Evolutionary conservation across 352 stramenopile genomes (phyloP), one percentile per base, ranked within the genome.

Genomic region (Pythium brassicae): DNA sequence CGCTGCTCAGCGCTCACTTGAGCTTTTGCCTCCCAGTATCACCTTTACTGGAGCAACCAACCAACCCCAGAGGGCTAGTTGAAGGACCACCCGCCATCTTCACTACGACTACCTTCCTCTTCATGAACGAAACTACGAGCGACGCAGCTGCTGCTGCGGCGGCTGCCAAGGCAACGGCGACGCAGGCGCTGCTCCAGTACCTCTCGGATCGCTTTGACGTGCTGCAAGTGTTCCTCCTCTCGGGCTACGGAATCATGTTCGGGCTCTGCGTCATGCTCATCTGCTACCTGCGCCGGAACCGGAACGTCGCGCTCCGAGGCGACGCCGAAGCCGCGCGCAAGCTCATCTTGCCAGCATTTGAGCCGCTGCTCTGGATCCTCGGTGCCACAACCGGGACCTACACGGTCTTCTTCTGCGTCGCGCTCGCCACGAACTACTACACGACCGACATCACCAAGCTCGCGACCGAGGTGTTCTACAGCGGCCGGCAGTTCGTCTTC

Each of bases 291-390:
- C 68, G 81, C 2, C 65, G 68, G 52, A 87, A 86, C 51, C 76
- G 81, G 14, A 59, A 75, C 27, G 62, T 79, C 3, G 81, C 78
- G 11, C 58, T 81, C 27, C 66, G 61, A 26, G 76, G 81, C 9
- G 67, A 91, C 48, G 55, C 63, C 0, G 62, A 61, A 0, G 78
- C 78, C 12, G 65, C 76, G 4, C 64, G 77, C 40, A 89, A 89
- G 57, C 57, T 89, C 43, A 66, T 89, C 26, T 44, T 89, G 29
- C 80, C 80, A 11, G 76, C 78, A 9, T 91, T 87, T 53, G 80
- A 87, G 60, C 80, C 80, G 0, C 57, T 91, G 39, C 60, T 91
- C 10, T 85, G 73, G 75, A 57, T 87, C 11, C 64, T 91, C 4
- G 64, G 61, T 1, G 49, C 15, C 8, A 59, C 65, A 9, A 74